phyloP scores from a whole-genome alignment of 2,329 filamentous ascomycete genomes.

The Ascochyta rabiei region DNA sequence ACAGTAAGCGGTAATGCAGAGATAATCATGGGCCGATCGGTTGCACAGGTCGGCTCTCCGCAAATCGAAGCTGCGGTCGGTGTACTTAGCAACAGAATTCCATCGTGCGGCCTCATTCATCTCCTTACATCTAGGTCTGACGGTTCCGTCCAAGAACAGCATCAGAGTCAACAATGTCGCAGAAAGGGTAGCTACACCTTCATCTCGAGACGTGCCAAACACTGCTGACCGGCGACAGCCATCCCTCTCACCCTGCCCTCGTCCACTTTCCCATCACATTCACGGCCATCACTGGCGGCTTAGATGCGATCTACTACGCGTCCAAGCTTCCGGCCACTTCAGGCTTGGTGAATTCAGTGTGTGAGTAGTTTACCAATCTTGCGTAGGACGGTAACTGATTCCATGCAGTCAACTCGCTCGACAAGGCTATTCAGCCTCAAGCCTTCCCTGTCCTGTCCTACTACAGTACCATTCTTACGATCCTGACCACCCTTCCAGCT shows the following conservation, averaged over 20 bases:
- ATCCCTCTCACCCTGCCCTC: slow-evolving; percentile 54
- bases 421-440: slow-evolving; percentile 31
- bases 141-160: neutral
- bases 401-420: slow-evolving; percentile 33
- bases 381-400: neutral
- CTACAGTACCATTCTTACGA: slow-evolving; percentile 52
- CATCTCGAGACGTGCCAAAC: neutral
- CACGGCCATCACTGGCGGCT: slow-evolving; percentile 49
- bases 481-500: slow-evolving; percentile 42
- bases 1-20: slow-evolving; percentile 13
- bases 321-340: slow-evolving; percentile 43
- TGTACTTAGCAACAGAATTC: neutral
- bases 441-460: slow-evolving; percentile 51
- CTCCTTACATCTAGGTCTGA: neutral
- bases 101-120: neutral
- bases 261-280: slow-evolving; percentile 58
- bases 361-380: slow-evolving; percentile 11
- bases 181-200: slow-evolving; percentile 4
- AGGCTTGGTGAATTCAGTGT: slow-evolving; percentile 38
- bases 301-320: slow-evolving; percentile 49
- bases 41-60: slow-evolving; percentile 15
- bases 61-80: slow-evolving; percentile 1
- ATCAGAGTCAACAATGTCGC: slow-evolving; percentile 2
- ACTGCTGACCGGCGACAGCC: slow-evolving; percentile 30
- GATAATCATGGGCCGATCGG: neutral